A percentile compares a stretch with the other conserved stretches of the same genome.
phyloP scores from a whole-genome alignment of 805 yeast species.

The Lipomyces anomalus region DNA sequence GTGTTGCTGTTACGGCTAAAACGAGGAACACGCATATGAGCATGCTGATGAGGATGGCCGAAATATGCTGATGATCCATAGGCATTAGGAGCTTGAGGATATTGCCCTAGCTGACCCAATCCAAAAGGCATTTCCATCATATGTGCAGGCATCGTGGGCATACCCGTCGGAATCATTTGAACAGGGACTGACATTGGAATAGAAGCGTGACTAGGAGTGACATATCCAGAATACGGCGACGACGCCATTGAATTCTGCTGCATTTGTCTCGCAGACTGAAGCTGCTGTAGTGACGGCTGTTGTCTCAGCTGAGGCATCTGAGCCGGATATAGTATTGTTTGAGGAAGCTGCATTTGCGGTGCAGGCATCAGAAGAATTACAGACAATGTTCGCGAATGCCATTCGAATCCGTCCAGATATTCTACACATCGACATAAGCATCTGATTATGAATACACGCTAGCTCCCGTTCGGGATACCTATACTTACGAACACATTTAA shows the following conservation, averaged over 20 bases:
- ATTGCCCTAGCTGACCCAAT: no score
- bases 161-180: no score
- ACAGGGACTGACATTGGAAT: no score
- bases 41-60: constrained; percentile 1
- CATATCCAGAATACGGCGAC: no score
- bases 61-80: neutral
- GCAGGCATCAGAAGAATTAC: no score
- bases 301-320: neutral
- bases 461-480: neutral
- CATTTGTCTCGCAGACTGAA: neutral
- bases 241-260: no score
- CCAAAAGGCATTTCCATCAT: no score
- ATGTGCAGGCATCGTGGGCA: no score
- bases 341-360: neutral
- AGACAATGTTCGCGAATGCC: constrained; percentile 18
- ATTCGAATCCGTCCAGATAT: constrained; percentile 15
- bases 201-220: no score
- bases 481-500: constrained; percentile 9
- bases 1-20: constrained; percentile 2
- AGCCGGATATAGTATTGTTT: neutral
- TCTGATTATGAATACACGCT: neutral
- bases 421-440: constrained; percentile 2
- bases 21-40: neutral
- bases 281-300: neutral
- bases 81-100: no score